phyloP scores from a whole-genome alignment of 208 protist genomes.

The Trypanosoma melophagium region DNA sequence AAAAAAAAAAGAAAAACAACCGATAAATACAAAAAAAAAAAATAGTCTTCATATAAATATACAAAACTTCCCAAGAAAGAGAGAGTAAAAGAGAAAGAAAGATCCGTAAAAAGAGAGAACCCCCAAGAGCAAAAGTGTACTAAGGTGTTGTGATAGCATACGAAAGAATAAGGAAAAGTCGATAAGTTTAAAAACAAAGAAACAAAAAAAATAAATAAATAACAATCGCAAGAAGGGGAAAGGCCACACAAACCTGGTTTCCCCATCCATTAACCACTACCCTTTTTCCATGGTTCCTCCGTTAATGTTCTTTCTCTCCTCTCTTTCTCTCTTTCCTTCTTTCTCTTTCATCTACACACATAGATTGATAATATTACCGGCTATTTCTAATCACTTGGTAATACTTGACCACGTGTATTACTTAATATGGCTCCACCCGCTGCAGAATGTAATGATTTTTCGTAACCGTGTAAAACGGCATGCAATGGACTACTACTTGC shows the following conservation, averaged over 20 bases:
- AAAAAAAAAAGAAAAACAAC: too few species aligned
- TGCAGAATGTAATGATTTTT: not conserved
- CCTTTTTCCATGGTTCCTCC: not conserved
- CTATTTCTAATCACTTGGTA: constrained; percentile 23
- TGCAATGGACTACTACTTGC: constrained; percentile 58
- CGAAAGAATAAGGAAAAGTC: constrained; percentile 10
- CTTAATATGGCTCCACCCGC: not conserved
- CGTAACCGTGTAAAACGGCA: constrained; percentile 36
- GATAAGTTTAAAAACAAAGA: constrained; percentile 5
- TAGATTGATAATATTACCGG: too few species aligned
- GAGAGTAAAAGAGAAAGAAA: not conserved
- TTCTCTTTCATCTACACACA: too few species aligned
- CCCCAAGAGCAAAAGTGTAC: constrained; percentile 4
- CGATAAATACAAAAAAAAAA: too few species aligned
- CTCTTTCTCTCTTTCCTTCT: not conserved
- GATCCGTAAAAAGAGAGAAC: too few species aligned
- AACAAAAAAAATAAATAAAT: not conserved
- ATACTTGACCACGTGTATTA: not conserved
- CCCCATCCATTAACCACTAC: not conserved
- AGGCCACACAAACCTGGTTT: not conserved
- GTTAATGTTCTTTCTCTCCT: not conserved
- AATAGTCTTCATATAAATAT: not conserved
- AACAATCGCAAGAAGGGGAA: not conserved
- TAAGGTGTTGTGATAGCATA: not conserved
- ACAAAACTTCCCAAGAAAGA: not conserved